Evolutionary conservation across 2,329 filamentous ascomycete genomes (phyloP), one percentile per base, ranked within the genome.

Genomic region (Pseudonectria foliicola): DNA sequence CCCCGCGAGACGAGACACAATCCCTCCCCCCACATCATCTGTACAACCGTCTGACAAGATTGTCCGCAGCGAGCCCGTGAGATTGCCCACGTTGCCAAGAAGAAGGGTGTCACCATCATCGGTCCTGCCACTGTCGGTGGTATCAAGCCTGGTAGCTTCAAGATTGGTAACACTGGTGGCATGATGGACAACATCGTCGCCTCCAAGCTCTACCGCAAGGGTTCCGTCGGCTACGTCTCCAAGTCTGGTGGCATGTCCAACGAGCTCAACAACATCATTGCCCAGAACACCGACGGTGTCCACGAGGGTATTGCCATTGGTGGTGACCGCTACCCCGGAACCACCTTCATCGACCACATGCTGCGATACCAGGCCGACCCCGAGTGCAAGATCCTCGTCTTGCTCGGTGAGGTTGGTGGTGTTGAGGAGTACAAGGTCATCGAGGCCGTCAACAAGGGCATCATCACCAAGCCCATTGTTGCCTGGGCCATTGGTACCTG

Each of bases 161-260:
- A 96, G 80, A 98, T 98, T 50, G 92, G 92, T 65, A 98, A 98
- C 79, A 98, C 92, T 57, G 92, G 92, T 78, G 92, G 92, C 68
- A 98, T 98, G 92, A 98, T 98, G 92, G 92, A 98, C 79, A 98
- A 98, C 80, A 98, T 98, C 58, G 92, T 98, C 48, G 88, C 92
- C 54, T 96, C 92, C 64, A 98, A 98, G 82, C 86, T 98, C 43
- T 98, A 98, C 82, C 90, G 92, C 69, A 92, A 92, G 72, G 92
- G 92, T 56, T 96, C 92, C 54, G 89, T 98, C 51, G 92, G 87
- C 56, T 98, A 98, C 68, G 92, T 98, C 67, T 96, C 90, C 77
- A 98, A 98, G 78, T 98, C 92, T 40, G 92, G 92, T 62, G 92
- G 92, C 71, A 98, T 98, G 92, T 96, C 92, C 68, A 98, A 98